These are phyloP conservation scores for Saccharomycopsis amapae DNA, from an alignment of 805 yeast species.

Conservation along the genomic window DNA sequence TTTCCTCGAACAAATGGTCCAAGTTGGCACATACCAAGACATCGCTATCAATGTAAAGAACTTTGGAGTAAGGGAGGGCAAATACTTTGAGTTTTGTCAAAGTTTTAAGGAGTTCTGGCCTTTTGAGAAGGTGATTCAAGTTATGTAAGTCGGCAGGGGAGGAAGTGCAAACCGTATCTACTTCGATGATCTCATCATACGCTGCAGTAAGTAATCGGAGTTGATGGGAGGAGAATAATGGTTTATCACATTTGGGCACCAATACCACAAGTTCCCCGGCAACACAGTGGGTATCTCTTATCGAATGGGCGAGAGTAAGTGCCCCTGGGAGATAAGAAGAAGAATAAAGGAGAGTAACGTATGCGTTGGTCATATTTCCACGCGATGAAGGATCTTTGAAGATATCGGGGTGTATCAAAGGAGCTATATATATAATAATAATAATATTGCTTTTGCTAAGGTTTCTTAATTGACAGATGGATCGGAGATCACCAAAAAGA, in stretches of 20 bases:
- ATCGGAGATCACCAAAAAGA: too few species aligned
- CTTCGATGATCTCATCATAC: conserved; percentile 14
- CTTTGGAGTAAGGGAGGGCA: conserved; percentile 38
- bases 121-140: conserved; percentile 28
- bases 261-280: conserved; percentile 6
- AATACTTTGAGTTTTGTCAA: conserved; percentile 46
- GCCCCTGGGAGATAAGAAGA: conserved; percentile 52
- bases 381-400: too few species aligned
- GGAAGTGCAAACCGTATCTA: conserved; percentile 6
- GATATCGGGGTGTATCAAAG: too few species aligned
- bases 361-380: conserved; percentile 27
- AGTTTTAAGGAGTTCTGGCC: conserved; percentile 49
- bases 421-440: too few species aligned
- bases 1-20: conserved; percentile 10
- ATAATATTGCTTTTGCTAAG: too few species aligned
- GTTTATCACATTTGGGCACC: conserved; percentile 5
- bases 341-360: conserved; percentile 43
- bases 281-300: conserved; percentile 21
- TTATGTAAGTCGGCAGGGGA: conserved; percentile 9
- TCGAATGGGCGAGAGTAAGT: conserved; percentile 39
- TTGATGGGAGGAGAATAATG: conserved; percentile 4
- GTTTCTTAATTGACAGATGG: too few species aligned
- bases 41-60: conserved; percentile 62
- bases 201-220: conserved; percentile 35
- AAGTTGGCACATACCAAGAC: conserved; percentile 30